A percentile compares a stretch with the other conserved stretches of the same genome.
Conservation (phyloP, 768 basidiomycete genomes). For the Podaxis sp. region DNA sequence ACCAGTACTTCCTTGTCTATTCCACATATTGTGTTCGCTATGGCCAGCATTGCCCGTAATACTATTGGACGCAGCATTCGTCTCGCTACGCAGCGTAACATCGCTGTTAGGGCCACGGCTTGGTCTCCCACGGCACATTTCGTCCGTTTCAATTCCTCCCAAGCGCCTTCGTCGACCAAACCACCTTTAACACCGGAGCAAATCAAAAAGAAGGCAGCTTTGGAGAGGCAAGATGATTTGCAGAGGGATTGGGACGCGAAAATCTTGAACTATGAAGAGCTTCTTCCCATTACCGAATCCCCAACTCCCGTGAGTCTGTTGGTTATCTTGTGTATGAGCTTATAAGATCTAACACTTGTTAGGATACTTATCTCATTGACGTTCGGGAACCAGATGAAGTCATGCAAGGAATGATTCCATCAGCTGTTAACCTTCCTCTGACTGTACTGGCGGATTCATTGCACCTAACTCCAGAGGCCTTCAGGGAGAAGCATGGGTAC, state of each 20-base stretch:
- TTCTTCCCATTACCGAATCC: conserved; percentile 76
- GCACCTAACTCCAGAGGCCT: conserved; percentile 50
- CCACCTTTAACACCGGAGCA: conserved; percentile 29
- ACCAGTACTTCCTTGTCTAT: background rate
- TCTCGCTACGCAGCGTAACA: background rate
- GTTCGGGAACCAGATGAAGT: conserved; percentile 95
- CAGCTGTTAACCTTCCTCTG: conserved; percentile 86
- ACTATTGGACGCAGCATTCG: conserved; percentile 2
- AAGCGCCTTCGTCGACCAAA: conserved; percentile 21
- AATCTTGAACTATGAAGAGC: conserved; percentile 71
- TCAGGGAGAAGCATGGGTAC: conserved; percentile 67
- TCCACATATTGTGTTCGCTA: background rate
- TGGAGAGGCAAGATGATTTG: conserved; percentile 36
- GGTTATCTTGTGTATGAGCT: background rate
- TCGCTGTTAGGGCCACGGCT: conserved; percentile 6
- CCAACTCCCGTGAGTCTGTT: conserved; percentile 57
- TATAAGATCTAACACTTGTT: conserved; percentile 9
- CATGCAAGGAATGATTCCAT: conserved; percentile 89
- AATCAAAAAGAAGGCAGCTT: conserved; percentile 30
- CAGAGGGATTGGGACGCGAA: conserved; percentile 78
- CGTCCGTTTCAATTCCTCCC: conserved; percentile 30
- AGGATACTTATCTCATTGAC: conserved; percentile 78
- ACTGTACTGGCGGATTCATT: conserved; percentile 71
- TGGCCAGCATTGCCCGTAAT: conserved; percentile 9
- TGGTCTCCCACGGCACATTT: conserved; percentile 14